These are phyloP conservation scores for Solanum rostratum DNA, from an alignment of 257 asterid species.

Conservation along the genomic window DNA sequence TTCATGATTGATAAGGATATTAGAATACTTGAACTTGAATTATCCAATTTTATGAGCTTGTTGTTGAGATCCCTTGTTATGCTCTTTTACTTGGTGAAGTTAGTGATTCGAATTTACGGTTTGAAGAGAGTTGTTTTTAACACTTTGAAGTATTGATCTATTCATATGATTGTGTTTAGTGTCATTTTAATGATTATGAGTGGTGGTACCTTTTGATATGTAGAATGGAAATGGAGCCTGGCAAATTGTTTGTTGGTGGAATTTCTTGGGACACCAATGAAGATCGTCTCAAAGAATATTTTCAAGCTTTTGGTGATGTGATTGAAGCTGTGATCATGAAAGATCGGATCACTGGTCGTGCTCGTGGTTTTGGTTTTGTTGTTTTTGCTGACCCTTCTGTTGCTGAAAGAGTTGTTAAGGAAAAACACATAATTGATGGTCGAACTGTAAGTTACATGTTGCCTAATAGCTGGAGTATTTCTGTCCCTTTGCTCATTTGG, in stretches of 20 bases:
- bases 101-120: not conserved
- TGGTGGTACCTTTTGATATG: constrained; percentile 12
- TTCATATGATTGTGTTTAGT: constrained; percentile 4
- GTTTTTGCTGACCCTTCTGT: constrained; percentile 75
- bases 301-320: constrained; percentile 69
- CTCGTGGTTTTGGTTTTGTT: constrained; percentile 93
- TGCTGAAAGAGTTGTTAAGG: constrained; percentile 81
- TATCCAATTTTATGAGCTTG: not conserved
- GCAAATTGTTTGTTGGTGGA: constrained; percentile 86
- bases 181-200: constrained; percentile 11
- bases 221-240: constrained; percentile 78
- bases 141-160: not conserved
- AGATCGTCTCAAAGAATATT: constrained; percentile 72
- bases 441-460: constrained; percentile 63
- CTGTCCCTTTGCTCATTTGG: not conserved
- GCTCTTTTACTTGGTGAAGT: not conserved
- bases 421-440: constrained; percentile 73
- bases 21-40: not conserved
- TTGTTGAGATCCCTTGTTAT: constrained; percentile 25
- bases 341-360: constrained; percentile 88
- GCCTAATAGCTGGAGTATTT: not conserved
- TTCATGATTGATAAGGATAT: not conserved
- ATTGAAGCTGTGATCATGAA: constrained; percentile 84
- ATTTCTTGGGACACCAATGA: constrained; percentile 97
- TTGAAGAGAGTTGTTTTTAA: constrained; percentile 3